Evolutionary conservation across 2,329 filamentous ascomycete genomes (phyloP).

Genomic region (Metarhizium rileyi): DNA sequence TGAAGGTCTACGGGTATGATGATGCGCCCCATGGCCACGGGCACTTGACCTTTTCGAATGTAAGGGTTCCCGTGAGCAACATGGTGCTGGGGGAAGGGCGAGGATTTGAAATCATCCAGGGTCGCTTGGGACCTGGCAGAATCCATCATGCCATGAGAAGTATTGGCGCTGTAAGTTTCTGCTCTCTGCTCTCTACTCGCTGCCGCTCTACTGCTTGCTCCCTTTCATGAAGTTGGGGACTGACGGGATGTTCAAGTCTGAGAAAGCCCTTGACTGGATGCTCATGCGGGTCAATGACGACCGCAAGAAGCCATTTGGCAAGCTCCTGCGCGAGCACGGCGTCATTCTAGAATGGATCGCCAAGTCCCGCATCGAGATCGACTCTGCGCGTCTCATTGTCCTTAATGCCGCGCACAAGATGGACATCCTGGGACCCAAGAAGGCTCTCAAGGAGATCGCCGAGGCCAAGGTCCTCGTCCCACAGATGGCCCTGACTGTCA

Average conservation of each 20-base stretch:
- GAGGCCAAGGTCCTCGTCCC: constrained; percentile 92
- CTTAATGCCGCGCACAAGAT: constrained; percentile 94
- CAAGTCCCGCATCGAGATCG: constrained; percentile 85
- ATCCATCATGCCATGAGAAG: constrained; percentile 98
- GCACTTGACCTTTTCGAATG: constrained; percentile 81
- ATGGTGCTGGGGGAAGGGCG: constrained; percentile 88
- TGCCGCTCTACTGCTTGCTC: too few species aligned
- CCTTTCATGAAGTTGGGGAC: not conserved
- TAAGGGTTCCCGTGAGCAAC: constrained; percentile 73
- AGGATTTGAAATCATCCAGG: constrained; percentile 98
- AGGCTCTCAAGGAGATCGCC: constrained; percentile 84
- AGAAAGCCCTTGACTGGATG: constrained; percentile 90
- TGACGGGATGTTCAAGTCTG: constrained; percentile 43
- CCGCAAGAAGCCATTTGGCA: constrained; percentile 82
- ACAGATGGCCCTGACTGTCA: constrained; percentile 69
- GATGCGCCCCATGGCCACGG: constrained; percentile 98
- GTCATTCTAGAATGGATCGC: constrained; percentile 95
- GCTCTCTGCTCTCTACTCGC: not conserved
- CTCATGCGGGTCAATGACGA: constrained; percentile 90
- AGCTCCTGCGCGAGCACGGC: constrained; percentile 78
- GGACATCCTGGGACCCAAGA: constrained; percentile 80
- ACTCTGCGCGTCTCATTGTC: constrained; percentile 79
- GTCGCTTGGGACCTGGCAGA: constrained; percentile 85
- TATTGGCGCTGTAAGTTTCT: constrained; percentile 62
- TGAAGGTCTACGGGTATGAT: constrained; percentile 90